Evolutionary conservation across 2,329 filamentous ascomycete species (phyloP).

Genomic region (Bipolaris gigantea): DNA sequence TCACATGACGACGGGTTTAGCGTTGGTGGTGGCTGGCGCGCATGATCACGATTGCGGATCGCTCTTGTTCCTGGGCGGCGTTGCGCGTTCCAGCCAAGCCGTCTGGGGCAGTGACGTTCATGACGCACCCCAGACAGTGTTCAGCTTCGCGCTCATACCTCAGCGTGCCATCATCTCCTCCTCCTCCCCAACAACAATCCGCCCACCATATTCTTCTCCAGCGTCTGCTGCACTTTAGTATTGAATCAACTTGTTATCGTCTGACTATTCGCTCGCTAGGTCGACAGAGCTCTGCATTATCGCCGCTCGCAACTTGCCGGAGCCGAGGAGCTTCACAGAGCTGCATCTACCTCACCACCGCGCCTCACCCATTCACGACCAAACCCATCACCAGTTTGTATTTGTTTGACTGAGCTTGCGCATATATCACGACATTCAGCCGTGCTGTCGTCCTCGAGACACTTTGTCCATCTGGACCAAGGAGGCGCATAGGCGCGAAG

Average conservation of each 20-base stretch:
- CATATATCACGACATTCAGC: neutral
- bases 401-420: neutral
- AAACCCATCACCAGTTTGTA: neutral
- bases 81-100: conserved; percentile 12
- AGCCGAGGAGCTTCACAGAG: conserved; percentile 3
- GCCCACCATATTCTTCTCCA: neutral
- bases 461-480: neutral
- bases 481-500: conserved; percentile 19
- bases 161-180: conserved; percentile 5
- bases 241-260: neutral
- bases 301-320: neutral
- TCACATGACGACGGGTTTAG: neutral
- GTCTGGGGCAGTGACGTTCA: conserved; percentile 22
- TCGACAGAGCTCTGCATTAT: neutral
- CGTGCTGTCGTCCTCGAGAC: neutral
- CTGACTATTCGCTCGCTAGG: neutral
- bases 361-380: neutral
- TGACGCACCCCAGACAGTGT: conserved; percentile 14
- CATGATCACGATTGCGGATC: conserved; percentile 14
- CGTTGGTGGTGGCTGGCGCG: conserved; percentile 7
- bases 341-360: conserved; percentile 21
- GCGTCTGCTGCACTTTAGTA: neutral
- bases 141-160: conserved; percentile 15
- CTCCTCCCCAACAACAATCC: neutral
- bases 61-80: conserved; percentile 19